Evolutionary conservation across 371 early-diverging fungal species (phyloP), one percentile per base, ranked within the genome.

Genomic region (Mortierella sp.): DNA sequence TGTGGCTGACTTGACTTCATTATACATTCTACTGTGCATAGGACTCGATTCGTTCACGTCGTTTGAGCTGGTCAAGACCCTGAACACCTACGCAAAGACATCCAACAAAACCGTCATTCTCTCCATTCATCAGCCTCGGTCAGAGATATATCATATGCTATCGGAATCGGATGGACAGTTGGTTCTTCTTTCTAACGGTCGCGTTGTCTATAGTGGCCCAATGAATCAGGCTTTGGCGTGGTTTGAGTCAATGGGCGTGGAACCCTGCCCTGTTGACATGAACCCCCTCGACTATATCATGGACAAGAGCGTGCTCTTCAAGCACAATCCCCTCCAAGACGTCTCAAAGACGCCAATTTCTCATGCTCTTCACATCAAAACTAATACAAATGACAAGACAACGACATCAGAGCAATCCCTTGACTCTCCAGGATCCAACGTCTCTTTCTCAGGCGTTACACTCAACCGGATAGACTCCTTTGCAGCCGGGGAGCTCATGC

Each of bases 121-220:
- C n/a, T 77, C 77, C 4, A 81, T 77, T 55, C 82, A 81, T 31
- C 82, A 81, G 21, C 82, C 75, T 9, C 82, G 82, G 8, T 73
- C 77, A n/a, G 82, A 81, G 74, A 77, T 81, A 14, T 81, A 74
- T 40, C 44, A 71, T 2, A 21, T 81, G 3, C 77, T 81, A 11
- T 70, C 75, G 4, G 74, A 46, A 31, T 51, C 74, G 2, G 48
- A 51, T 3, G 71, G 77, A 6, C 77, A 67, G 28, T 31, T 81
- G 1, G 71, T 77, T 3, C 44, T 77, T 0, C 74, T 81, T 14
- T 69, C 78, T 0, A 19, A 50, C 3, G 82, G 82, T n/a, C 48
- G 71, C 16, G 55, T 74, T 16, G 55, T 81, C 11, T 81, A 77
- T 75, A 74, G 64, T 16, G 82, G 75, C 8, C 57, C 77, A 8